Conservation (phyloP, 2,329 filamentous ascomycete genomes). For the Dactylellina haptotyla region DNA sequence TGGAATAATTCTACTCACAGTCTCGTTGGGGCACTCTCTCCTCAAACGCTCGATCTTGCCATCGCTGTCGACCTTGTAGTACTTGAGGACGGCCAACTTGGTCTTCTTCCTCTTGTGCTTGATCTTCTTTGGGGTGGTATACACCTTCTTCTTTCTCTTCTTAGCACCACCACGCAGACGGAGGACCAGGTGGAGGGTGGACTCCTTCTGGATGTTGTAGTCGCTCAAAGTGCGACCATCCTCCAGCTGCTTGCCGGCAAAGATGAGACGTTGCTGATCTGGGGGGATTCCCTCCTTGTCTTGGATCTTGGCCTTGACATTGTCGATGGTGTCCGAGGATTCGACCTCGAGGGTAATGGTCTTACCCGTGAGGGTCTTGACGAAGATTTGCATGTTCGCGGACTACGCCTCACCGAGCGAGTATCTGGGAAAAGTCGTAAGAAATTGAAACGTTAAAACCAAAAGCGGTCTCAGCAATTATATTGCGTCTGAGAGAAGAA, state of each 20-base stretch:
- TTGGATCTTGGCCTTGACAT: constrained; percentile 96
- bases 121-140: constrained; percentile 99
- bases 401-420: constrained; percentile 52
- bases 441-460: constrained; percentile 36
- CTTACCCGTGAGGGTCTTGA: constrained; percentile 82
- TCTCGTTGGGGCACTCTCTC: constrained; percentile 93
- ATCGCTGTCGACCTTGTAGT: constrained; percentile 99
- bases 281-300: constrained; percentile 99
- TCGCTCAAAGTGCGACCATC: constrained; percentile 79
- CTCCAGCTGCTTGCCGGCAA: constrained; percentile 95
- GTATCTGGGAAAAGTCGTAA: constrained; percentile 42
- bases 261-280: constrained; percentile 95
- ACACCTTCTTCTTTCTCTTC: constrained; percentile 99
- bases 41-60: constrained; percentile 99
- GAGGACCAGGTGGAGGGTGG: constrained; percentile 68
- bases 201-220: constrained; percentile 97
- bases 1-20: constrained; percentile 70
- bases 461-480: constrained; percentile 54
- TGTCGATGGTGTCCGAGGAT: constrained; percentile 85
- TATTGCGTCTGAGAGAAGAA: constrained; percentile 48
- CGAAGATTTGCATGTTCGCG: constrained; percentile 77
- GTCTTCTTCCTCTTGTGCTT: constrained; percentile 99
- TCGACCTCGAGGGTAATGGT: constrained; percentile 70
- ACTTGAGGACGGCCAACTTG: constrained; percentile 99
- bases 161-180: constrained; percentile 69